Base-by-base conservation (phyloP, 2,329 filamentous ascomycete species). In the Penicillium polonicum region DNA sequence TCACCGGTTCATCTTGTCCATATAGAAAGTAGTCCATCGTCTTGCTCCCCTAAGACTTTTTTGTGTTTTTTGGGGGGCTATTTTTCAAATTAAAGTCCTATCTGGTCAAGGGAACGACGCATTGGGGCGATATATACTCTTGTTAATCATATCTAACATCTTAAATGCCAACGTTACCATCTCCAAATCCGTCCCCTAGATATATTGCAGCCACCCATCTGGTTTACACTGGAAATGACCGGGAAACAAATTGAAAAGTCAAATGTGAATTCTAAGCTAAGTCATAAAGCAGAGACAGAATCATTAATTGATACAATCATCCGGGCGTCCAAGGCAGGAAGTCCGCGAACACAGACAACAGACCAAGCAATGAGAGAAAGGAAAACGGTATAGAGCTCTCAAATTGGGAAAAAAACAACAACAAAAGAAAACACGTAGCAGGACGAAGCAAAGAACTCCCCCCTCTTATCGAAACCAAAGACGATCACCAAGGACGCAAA, bases 341-440 rank as follows among this genome's bases (percentile, higher is more conserved):
- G 36, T 48, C 53, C 39, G 39, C 19, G 27, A 51, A 57, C n/a
- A 33, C 44, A 38, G 53, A 48, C 53, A 57, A 60, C 44, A 55
- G 31, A 60, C 52, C 48, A 45, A 62, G 46, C 48, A 57, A 50
- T 54, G 51, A 44, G 50, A 52, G 50, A 52, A 50, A 52, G 15
- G 55, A 48, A 60, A 66, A 63, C 64, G 64, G 64, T 66, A 66
- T 66, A 65, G 46, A 60, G 63, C 64, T 67, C 52, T 64, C 63
- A 63, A 65, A 64, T 65, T 65, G 55, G 42, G 59, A 5, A 15
- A 27, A 27, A 9, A 27, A 33, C 27, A 53, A 52, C 25, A 58
- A 55, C 31, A 50, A 49, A 54, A 52, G 21, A 19, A 50, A 60
- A 51, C 13, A n/a, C 53, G 33, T 39, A 50, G 44, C 33, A 52